A percentile compares a stretch with the other conserved stretches of the same genome.
These are phyloP conservation scores for Penicillium tannophilum DNA, from an alignment of 495 filamentous ascomycete genomes.

Conservation along the genomic window DNA sequence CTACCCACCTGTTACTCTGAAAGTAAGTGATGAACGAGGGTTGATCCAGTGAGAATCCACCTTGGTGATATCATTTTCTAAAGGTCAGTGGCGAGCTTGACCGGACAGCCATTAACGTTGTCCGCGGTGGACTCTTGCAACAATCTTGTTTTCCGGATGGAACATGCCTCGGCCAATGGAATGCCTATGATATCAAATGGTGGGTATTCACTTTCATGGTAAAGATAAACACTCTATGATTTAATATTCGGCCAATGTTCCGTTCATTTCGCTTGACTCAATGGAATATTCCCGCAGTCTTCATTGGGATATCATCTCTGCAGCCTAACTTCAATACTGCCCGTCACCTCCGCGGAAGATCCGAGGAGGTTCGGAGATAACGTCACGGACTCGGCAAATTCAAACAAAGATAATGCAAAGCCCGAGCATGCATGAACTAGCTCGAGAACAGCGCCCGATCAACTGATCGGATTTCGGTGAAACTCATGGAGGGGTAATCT, in stretches of 20 bases:
- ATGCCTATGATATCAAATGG: conserved; percentile 29
- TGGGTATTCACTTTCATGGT: conserved; percentile 17
- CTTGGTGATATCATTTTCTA: conserved; percentile 20
- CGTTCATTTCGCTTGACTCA: not conserved
- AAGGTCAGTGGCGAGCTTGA: conserved; percentile 18
- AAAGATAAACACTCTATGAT: conserved; percentile 22
- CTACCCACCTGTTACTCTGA: not conserved
- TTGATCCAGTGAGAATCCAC: not conserved
- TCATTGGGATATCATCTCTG: not conserved
- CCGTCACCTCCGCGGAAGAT: not conserved
- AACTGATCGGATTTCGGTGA: conserved; percentile 7
- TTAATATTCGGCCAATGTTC: conserved; percentile 1
- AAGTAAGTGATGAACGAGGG: not conserved
- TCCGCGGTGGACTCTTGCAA: conserved; percentile 24
- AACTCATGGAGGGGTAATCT: not conserved
- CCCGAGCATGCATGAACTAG: not conserved
- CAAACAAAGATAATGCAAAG: not conserved
- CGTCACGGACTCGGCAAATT: conserved; percentile 6
- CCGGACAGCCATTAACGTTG: conserved; percentile 18
- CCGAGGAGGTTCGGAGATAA: conserved; percentile 10
- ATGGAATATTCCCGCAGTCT: not conserved
- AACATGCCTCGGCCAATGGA: conserved; percentile 22
- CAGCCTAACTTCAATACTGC: not conserved
- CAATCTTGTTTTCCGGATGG: conserved; percentile 25
- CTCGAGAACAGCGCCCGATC: not conserved